Evolutionary conservation across 345 rosid species (phyloP).

Genomic region (Capsella bursapastoris): DNA sequence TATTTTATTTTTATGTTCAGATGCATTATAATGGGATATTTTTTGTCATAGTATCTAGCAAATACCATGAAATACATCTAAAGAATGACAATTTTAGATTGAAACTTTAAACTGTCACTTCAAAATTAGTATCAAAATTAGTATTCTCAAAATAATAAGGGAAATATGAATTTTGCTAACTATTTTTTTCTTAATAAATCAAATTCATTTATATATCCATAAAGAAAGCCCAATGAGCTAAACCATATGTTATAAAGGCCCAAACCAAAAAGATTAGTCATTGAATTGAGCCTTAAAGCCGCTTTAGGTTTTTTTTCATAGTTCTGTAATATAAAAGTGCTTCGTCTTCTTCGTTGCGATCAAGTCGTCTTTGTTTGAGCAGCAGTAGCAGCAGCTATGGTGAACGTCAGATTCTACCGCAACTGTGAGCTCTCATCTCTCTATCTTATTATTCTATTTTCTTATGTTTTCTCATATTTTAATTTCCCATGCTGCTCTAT

Average conservation of each 20-base stretch:
- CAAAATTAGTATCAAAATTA: neutral
- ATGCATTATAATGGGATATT: neutral
- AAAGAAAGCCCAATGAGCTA: conserved; percentile 20
- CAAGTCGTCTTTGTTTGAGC: conserved; percentile 14
- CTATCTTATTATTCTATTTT: neutral
- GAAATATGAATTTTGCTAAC: neutral
- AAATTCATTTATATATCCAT: neutral
- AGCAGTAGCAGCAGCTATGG: conserved; percentile 43
- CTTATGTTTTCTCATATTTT: neutral
- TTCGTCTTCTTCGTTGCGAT: conserved; percentile 20
- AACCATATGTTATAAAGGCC: neutral
- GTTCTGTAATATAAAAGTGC: conserved; percentile 12
- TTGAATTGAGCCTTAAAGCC: neutral
- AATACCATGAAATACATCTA: too few species aligned
- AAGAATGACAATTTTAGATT: too few species aligned
- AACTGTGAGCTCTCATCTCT: conserved; percentile 45
- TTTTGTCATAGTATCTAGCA: neutral
- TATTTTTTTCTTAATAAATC: neutral
- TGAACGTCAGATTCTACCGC: conserved; percentile 50
- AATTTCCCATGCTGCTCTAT: conserved; percentile 3
- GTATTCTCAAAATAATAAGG: neutral
- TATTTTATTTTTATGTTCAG: neutral
- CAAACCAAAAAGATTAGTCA: neutral
- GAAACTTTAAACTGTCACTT: too few species aligned
- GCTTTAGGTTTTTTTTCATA: conserved; percentile 27